Conservation (phyloP, 2,329 filamentous ascomycete genomes). For the Lachnellula willkommii region DNA sequence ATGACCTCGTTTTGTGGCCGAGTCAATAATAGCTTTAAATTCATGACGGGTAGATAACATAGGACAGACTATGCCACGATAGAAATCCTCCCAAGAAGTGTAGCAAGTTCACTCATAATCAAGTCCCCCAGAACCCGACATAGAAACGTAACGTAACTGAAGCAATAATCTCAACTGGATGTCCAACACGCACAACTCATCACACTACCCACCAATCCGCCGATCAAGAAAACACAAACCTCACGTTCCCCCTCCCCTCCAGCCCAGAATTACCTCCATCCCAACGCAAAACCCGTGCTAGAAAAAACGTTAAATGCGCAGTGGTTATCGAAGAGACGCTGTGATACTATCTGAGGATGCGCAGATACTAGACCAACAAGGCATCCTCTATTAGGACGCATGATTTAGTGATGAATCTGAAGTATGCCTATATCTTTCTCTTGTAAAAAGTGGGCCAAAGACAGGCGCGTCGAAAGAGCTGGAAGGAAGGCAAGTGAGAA, state of each 20-base stretch:
- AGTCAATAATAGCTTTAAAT: slow-evolving; percentile 33
- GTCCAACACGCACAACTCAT: slow-evolving; percentile 13
- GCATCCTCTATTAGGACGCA: too few relatives aligned
- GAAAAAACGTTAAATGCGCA: neutral
- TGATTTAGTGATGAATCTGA: too few relatives aligned
- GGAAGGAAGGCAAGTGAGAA: too few relatives aligned
- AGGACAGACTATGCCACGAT: slow-evolving; percentile 32
- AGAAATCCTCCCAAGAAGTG: slow-evolving; percentile 43
- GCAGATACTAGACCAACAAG: too few relatives aligned
- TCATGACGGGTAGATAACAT: slow-evolving; percentile 42
- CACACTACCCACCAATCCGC: slow-evolving; percentile 36
- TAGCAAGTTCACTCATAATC: neutral
- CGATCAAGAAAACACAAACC: slow-evolving; percentile 44
- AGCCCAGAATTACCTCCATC: slow-evolving; percentile 4
- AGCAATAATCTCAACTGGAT: slow-evolving; percentile 41
- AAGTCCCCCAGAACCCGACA: neutral
- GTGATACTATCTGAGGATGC: too few relatives aligned
- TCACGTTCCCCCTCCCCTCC: slow-evolving; percentile 27
- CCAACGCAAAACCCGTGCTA: neutral
- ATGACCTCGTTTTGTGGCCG: slow-evolving; percentile 21
- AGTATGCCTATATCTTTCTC: too few relatives aligned
- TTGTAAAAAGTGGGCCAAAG: too few relatives aligned
- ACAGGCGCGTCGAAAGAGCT: too few relatives aligned
- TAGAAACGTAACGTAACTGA: slow-evolving; percentile 18
- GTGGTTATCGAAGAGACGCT: too few relatives aligned